These are phyloP conservation scores for Coemansia sp. DNA, from an alignment of 192 early-diverging fungal species.

Conservation along the genomic window DNA sequence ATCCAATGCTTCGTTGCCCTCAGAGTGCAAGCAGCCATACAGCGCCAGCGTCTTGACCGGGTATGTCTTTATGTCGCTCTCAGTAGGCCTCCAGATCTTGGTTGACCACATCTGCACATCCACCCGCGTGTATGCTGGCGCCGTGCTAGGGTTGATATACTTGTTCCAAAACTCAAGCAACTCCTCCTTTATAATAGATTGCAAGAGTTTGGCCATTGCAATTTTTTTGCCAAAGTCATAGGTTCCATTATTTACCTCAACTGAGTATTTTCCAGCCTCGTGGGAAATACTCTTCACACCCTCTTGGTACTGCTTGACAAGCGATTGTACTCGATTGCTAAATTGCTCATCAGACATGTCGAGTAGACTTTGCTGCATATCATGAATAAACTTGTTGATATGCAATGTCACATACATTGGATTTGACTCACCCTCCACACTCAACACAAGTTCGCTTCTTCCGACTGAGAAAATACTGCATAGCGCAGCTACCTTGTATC, in stretches of 20 bases:
- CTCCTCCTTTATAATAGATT: constrained; percentile 21
- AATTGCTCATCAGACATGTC: constrained; percentile 53
- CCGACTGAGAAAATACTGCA: not conserved
- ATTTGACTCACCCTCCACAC: constrained; percentile 72
- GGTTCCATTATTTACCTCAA: too few relatives aligned
- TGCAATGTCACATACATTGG: constrained; percentile 77
- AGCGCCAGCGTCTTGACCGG: constrained; percentile 16
- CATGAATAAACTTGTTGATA: constrained; percentile 74
- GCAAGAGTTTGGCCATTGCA: not conserved
- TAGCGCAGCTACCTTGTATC: constrained; percentile 46
- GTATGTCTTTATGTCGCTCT: constrained; percentile 10
- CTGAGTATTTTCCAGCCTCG: too few relatives aligned
- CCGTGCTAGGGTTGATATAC: constrained; percentile 36
- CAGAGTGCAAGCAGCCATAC: constrained; percentile 15
- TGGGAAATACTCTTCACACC: too few relatives aligned
- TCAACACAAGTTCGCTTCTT: not conserved
- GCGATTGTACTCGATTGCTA: constrained; percentile 59
- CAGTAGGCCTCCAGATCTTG: constrained; percentile 9
- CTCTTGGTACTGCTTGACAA: constrained; percentile 61
- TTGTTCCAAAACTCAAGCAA: constrained; percentile 38
- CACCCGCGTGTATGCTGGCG: constrained; percentile 29
- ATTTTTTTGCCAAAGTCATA: too few relatives aligned
- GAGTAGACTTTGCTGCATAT: constrained; percentile 34
- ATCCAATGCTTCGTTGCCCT: not conserved
- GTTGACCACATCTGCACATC: constrained; percentile 28